Percentiles rank a stretch among this genome's conserved stretches.
These are phyloP conservation scores for Solanum hybrid DNA, from an alignment of 305 asterid species.

Conservation along the genomic window DNA sequence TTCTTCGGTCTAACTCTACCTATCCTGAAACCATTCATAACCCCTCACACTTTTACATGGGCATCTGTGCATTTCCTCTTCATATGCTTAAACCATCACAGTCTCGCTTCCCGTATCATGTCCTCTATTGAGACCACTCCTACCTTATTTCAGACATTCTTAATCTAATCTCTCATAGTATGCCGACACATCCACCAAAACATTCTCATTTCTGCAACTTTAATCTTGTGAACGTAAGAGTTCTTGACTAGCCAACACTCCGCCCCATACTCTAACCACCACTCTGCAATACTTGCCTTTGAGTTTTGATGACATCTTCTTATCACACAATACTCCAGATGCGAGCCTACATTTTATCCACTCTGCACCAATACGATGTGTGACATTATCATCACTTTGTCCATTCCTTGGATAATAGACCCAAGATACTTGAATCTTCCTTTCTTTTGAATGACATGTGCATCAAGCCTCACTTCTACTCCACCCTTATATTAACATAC, in stretches of 20 bases:
- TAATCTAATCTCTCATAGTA: not conserved
- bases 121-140: not conserved
- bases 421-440: not conserved
- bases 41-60: not conserved
- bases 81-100: no score
- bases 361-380: no score
- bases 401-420: not conserved
- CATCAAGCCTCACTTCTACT: not conserved
- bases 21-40: not conserved
- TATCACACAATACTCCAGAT: no score
- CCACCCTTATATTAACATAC: not conserved
- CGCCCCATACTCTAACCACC: not conserved
- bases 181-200: not conserved
- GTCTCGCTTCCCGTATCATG: not conserved
- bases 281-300: not conserved
- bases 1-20: not conserved
- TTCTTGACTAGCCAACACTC: not conserved
- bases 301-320: not conserved
- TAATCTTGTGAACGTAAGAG: not conserved
- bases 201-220: not conserved
- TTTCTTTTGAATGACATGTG: not conserved
- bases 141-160: not conserved
- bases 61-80: not conserved
- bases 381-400: not conserved
- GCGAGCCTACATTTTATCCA: no score